Base-by-base conservation (phyloP, 345 rosid species). In the Arabis hirsuta region DNA sequence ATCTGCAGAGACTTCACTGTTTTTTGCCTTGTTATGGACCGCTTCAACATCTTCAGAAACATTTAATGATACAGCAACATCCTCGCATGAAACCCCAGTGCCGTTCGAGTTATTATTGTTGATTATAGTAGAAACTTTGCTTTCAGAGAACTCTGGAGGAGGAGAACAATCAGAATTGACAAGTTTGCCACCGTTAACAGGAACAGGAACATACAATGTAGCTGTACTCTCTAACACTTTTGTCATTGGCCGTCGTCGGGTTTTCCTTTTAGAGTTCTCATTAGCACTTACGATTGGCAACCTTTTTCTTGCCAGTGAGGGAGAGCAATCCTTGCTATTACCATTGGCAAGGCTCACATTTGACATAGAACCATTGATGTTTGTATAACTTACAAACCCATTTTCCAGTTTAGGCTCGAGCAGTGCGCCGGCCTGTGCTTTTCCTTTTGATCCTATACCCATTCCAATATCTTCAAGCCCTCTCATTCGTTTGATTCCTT, bases 381-480 rank as follows among this genome's bases (percentile, higher is more conserved):
- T 81, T 67, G 84, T 64, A 70, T 87, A 89, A 79, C 51, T 67
- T 3, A 61, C 53, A 19, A 64, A 73, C 57, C 81, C 80, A 72
- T 63, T 76, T 51, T 83, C 87, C 72, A 73, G 82, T 57, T 78
- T 81, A 67, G 56, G 65, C 62, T 84, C 84, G 7, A 46, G 72
- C 67, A 55, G 26, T 55, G 69, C 68, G 27, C 78, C 60, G 9
- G 44, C 67, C 67, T 62, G 82, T 22, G 26, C 76, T 69, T 76
- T 87, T 55, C 73, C 72, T 72, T 82, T 83, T 11, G 82, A 70
- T 39, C 84, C 84, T 65, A 81, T 64, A 73, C 79, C 84, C 82
- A 82, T 82, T 72, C 91, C 97, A 65, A 92, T 78, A 82, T 95
- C 98, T 84, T 81, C 89, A 66, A 92, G 94, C 52, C 96, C 99